These are phyloP conservation scores for Kalmusia sp. DNA, from an alignment of 2,329 filamentous ascomycete genomes.

Conservation along the genomic window DNA sequence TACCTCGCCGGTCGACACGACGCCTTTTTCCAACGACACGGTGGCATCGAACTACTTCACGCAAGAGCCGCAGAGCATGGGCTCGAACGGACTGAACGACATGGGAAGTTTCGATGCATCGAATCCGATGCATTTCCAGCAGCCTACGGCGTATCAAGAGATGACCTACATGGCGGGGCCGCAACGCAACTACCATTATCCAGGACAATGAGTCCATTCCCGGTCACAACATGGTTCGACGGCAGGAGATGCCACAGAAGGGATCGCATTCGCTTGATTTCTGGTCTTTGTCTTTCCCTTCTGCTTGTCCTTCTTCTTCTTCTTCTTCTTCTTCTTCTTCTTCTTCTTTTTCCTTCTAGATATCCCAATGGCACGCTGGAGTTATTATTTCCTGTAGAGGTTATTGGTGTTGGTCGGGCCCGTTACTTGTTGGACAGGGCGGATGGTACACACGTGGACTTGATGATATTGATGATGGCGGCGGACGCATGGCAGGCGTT, in stretches of 20 bases:
- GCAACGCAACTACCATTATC: slow-evolving; percentile 42
- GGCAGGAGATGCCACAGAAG: neutral
- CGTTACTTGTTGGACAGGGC: neutral
- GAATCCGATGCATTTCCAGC: slow-evolving; percentile 39
- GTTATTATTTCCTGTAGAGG: slow-evolving; percentile 10
- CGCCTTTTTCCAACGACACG: slow-evolving; percentile 33
- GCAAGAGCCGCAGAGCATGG: slow-evolving; percentile 36
- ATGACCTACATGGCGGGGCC: slow-evolving; percentile 41
- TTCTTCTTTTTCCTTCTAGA: slow-evolving; percentile 10
- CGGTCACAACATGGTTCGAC: slow-evolving; percentile 5
- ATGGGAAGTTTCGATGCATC: slow-evolving; percentile 33
- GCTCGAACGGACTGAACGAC: slow-evolving; percentile 24
- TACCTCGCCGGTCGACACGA: slow-evolving; percentile 46
- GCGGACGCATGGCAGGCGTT: slow-evolving; percentile 15
- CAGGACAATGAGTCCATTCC: slow-evolving; percentile 24
- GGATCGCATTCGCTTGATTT: slow-evolving; percentile 11
- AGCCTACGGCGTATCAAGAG: slow-evolving; percentile 36
- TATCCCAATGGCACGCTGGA: slow-evolving; percentile 20
- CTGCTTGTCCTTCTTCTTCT: slow-evolving; percentile 6
- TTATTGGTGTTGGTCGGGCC: neutral
- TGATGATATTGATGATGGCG: slow-evolving; percentile 12
- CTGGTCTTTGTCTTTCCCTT: slow-evolving; percentile 9
- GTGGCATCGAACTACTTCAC: slow-evolving; percentile 34
- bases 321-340: slow-evolving; percentile 8
- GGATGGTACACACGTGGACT: neutral